These are phyloP conservation scores for Leishmania aethiopica DNA, from an alignment of 208 protist species.

Conservation along the genomic window DNA sequence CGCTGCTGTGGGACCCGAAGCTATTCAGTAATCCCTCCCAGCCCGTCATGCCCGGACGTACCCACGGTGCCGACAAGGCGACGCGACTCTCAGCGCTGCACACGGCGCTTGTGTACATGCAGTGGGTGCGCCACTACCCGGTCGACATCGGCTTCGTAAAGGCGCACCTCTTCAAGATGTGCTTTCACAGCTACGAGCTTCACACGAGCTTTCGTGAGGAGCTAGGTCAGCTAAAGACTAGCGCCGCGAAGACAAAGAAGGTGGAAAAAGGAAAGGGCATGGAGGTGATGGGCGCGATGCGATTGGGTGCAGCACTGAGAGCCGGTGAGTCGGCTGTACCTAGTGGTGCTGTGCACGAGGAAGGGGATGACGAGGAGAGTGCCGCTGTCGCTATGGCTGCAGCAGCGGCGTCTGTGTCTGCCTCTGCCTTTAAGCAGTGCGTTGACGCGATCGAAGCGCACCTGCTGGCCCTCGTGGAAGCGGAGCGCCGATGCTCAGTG, in stretches of 20 bases:
- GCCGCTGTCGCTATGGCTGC: neutral
- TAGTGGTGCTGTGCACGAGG: neutral
- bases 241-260: neutral
- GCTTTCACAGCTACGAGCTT: constrained; percentile 82
- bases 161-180: constrained; percentile 90
- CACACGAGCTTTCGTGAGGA: constrained; percentile 48
- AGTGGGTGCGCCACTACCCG: constrained; percentile 48
- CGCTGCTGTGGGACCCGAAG: constrained; percentile 83
- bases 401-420: neutral
- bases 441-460: constrained; percentile 43
- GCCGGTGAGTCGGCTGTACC: neutral
- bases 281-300: neutral
- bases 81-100: constrained; percentile 52
- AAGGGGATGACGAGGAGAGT: constrained; percentile 4
- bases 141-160: constrained; percentile 81
- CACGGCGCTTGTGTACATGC: constrained; percentile 63
- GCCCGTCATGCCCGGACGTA: constrained; percentile 39
- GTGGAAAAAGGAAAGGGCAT: neutral
- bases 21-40: constrained; percentile 60
- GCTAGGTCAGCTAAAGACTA: constrained; percentile 42
- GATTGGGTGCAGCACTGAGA: neutral
- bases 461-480: constrained; percentile 32
- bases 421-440: constrained; percentile 20
- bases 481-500: constrained; percentile 35
- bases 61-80: constrained; percentile 36